A percentile compares a stretch with the other conserved stretches of the same genome.
Evolutionary conservation across 148 eudicot species (phyloP).

Genomic region (Chenopodium berlandieri): DNA sequence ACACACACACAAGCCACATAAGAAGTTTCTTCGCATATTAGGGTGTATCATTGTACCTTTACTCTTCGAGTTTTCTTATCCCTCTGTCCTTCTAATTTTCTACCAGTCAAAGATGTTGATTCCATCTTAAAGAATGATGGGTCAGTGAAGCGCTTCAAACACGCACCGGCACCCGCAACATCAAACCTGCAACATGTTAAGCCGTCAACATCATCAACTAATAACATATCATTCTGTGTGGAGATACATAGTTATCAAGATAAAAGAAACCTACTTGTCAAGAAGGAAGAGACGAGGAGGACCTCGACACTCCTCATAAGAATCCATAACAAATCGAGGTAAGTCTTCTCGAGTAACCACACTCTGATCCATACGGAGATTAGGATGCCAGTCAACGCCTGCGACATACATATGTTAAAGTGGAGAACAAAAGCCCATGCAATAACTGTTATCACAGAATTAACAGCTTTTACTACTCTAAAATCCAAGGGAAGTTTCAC

Average conservation of each 20-base stretch:
- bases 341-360: constrained; percentile 65
- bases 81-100: constrained; percentile 58
- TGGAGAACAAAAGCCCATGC: background rate
- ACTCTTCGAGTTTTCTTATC: constrained; percentile 77
- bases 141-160: constrained; percentile 94
- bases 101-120: constrained; percentile 41
- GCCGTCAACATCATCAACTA: constrained; percentile 15
- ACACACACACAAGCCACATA: background rate
- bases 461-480: background rate
- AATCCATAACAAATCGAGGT: constrained; percentile 96
- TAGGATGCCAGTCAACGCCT: constrained; percentile 92
- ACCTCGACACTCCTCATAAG: constrained; percentile 92
- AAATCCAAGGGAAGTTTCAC: background rate
- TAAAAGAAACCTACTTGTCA: constrained; percentile 64
- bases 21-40: background rate
- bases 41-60: constrained; percentile 49
- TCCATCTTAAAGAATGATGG: constrained; percentile 84
- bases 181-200: constrained; percentile 62
- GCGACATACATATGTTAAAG: constrained; percentile 22
- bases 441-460: background rate
- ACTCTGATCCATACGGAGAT: constrained; percentile 63
- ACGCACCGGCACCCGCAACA: constrained; percentile 97
- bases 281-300: constrained; percentile 95
- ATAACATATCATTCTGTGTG: background rate
- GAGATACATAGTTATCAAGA: background rate